A percentile compares a stretch with the other conserved stretches of the same genome.
phyloP scores from a whole-genome alignment of 1,284 basidiomycete genomes.

The Marasmius fiardii region DNA sequence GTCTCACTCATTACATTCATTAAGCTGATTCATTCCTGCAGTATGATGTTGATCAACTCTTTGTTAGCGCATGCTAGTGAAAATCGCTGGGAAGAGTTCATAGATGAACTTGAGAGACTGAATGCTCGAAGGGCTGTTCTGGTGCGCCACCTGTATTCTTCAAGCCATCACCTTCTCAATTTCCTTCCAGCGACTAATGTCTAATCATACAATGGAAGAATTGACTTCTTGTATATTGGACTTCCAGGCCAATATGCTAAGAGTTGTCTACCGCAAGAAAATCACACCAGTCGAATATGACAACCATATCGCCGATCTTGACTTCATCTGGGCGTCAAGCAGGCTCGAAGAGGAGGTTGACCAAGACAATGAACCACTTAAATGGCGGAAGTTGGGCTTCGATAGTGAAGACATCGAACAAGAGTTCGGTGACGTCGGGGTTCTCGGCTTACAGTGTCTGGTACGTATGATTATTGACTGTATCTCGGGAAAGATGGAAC shows the following conservation, averaged over 20 bases:
- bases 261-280: conserved; percentile 80
- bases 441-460: conserved; percentile 84
- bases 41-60: conserved; percentile 90
- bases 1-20: not conserved
- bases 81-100: conserved; percentile 75
- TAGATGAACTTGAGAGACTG: conserved; percentile 72
- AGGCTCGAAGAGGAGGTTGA: conserved; percentile 53
- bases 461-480: conserved; percentile 37
- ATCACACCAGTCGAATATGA: conserved; percentile 73
- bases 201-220: conserved; percentile 82
- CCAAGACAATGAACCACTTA: conserved; percentile 44
- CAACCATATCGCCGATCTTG: conserved; percentile 53
- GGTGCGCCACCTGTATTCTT: conserved; percentile 42
- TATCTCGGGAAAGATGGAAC: not conserved
- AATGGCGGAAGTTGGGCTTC: conserved; percentile 83
- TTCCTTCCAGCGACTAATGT: conserved; percentile 73
- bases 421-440: conserved; percentile 83
- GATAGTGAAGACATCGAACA: conserved; percentile 74
- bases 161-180: not conserved
- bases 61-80: conserved; percentile 78
- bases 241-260: conserved; percentile 87
- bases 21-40: conserved; percentile 24
- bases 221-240: conserved; percentile 84
- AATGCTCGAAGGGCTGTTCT: conserved; percentile 84
- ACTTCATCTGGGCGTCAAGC: conserved; percentile 71